Base-by-base conservation (phyloP, 176 grass and related monocot genomes). In the Ensete glaucum region DNA sequence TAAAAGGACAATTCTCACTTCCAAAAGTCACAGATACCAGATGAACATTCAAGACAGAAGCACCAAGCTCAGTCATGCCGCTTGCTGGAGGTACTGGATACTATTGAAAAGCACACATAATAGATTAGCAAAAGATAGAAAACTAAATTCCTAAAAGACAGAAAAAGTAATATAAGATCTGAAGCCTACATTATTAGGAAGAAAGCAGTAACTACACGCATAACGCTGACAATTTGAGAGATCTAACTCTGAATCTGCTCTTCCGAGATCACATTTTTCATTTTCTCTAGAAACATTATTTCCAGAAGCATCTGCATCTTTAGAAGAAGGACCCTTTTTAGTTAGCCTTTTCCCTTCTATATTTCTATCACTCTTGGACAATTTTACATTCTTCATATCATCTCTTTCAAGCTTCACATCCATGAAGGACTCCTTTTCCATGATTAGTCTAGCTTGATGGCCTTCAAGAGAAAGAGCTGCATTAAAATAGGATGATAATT, bases 1-100 rank as follows among this genome's bases (percentile, higher is more conserved):
- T 99, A 78, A 94, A 94, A 54, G 95, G 89, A 87, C 88, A 96
- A 85, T 93, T 91, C 71, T 99, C 95, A 73, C 90, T 94, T 89
- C 91, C 90, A 74, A 88, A 94, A 76, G 95, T 93, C 68, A 99
- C 95, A 14, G 95, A 99, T 49, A 91, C 95, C 90, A 91, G 91
- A 62, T 77, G 74, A 78, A 91, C 88, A 49, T 99, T 99, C 53
- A 99, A 83, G 62, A 99, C 83, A 17, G 84, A 84, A 13, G 66
- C 79, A 22, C 88, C 95, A 79, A 94, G 86, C 24, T 94, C 86
- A 21, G 90, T 93, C 75, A 74, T 84, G 26, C 91, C 80, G 82
- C 88, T 89, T 75, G 95, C 83, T 24, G 82, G 90, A 85, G 86
- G 86, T 69, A 91, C 88, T 69, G 86, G 78, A 82, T 99, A 91